Conservation (phyloP, 2,329 filamentous ascomycete species). For the Sphaerulina vaccinii region DNA sequence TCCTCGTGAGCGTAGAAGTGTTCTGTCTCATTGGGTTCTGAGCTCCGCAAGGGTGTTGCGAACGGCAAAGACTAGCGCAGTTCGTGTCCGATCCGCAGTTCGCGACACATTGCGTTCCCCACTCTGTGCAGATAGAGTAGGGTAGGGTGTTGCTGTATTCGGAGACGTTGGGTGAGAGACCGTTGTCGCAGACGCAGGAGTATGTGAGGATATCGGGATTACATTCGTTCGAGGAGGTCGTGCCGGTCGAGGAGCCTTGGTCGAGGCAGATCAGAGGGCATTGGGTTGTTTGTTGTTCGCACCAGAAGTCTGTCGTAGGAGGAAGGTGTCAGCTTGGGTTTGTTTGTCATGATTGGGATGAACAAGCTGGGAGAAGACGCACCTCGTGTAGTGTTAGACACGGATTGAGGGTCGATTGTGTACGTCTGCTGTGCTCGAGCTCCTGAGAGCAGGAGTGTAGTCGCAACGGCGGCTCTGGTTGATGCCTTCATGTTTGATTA, state of each 20-base stretch:
- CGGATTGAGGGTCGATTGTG: conserved; percentile 63
- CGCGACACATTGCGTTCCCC: conserved; percentile 61
- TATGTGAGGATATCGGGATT: conserved; percentile 66
- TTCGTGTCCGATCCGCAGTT: conserved; percentile 54
- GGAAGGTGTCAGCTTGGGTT: background rate
- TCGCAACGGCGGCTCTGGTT: conserved; percentile 49
- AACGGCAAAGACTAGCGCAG: conserved; percentile 62
- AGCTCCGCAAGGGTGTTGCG: conserved; percentile 72
- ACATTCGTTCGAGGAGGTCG: conserved; percentile 62
- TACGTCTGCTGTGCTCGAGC: conserved; percentile 52
- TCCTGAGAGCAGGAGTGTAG: conserved; percentile 47
- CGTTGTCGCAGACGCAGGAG: conserved; percentile 68
- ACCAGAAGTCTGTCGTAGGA: conserved; percentile 54
- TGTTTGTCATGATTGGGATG: background rate
- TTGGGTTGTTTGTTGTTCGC: conserved; percentile 58
- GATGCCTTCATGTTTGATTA: conserved; percentile 44
- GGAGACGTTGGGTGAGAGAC: conserved; percentile 66
- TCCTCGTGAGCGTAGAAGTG: conserved; percentile 49
- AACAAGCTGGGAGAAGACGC: conserved; percentile 1
- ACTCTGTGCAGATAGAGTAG: conserved; percentile 72
- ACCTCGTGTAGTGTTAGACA: conserved; percentile 45
- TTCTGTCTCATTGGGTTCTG: conserved; percentile 62
- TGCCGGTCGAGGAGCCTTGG: conserved; percentile 46
- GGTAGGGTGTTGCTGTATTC: conserved; percentile 77
- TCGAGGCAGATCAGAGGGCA: conserved; percentile 75